Conservation (phyloP, 2,329 filamentous ascomycete species). For the Cladophialophora bantiana region DNA sequence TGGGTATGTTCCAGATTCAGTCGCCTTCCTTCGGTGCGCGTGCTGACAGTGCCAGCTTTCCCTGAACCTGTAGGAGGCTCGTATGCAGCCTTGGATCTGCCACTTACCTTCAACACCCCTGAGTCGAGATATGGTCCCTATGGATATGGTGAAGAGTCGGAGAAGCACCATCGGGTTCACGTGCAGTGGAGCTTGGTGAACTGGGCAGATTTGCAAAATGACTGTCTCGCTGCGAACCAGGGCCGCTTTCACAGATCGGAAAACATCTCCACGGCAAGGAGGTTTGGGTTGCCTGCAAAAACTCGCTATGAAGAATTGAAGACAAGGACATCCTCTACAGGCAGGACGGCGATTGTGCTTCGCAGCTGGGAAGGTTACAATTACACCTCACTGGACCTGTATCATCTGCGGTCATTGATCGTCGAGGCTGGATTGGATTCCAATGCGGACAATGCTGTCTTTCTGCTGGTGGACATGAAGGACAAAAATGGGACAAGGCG, state of each 20-base stretch:
- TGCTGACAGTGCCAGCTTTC: conserved; percentile 20
- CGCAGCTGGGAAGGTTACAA: conserved; percentile 80
- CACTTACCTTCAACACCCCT: conserved; percentile 24
- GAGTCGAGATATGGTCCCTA: conserved; percentile 26
- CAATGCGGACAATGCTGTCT: conserved; percentile 80
- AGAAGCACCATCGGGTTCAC: conserved; percentile 11
- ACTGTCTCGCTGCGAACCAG: conserved; percentile 24
- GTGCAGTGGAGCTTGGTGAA: conserved; percentile 24
- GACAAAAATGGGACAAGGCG: conserved; percentile 65
- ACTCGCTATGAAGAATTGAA: neutral
- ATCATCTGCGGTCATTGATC: conserved; percentile 81
- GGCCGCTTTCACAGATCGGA: conserved; percentile 16
- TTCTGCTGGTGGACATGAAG: conserved; percentile 84
- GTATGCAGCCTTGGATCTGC: conserved; percentile 20
- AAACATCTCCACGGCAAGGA: conserved; percentile 17
- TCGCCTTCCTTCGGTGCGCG: neutral
- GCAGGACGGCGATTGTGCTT: conserved; percentile 77
- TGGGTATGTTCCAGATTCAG: conserved; percentile 14
- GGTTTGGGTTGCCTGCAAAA: conserved; percentile 16
- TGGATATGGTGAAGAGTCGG: conserved; percentile 20
- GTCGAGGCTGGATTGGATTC: conserved; percentile 78
- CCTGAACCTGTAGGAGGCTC: conserved; percentile 26
- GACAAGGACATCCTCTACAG: conserved; percentile 18
- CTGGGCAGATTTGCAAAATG: conserved; percentile 28
- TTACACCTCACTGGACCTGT: conserved; percentile 77